Evolutionary conservation across 129 eudicot species (phyloP), one percentile per base, ranked within the genome.

Genomic region (Pseudognaphalium luteoalbum): DNA sequence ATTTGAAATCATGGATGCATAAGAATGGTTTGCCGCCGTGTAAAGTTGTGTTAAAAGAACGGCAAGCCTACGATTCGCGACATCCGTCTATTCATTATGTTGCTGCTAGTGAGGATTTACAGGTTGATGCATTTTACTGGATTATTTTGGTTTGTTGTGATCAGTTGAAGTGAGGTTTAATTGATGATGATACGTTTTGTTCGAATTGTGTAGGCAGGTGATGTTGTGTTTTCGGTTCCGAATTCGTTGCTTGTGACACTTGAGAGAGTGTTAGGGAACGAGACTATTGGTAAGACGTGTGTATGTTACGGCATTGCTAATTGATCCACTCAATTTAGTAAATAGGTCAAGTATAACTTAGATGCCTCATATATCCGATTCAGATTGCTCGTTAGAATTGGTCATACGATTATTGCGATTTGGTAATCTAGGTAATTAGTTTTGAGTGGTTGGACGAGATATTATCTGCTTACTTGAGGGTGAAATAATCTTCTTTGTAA

Each of bases 261-360:
- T 4, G 98, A 94, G 77, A 85, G 96, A 82, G 98, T 94, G 65
- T 77, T 94, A 86, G 98, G 98, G 35, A 93, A 91, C 70, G 97
- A 93, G 76, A 90, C 89, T 39, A 67, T 93, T 4, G 98, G 98
- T 91, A 87, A 83, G 73, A 51, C 67, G 29, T 76, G 73, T 61
- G 42, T 51, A 66, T 76, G 37, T 8, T 22, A n/a, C 51, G 66
- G 20, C 47, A 47, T 76, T 62, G 4, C 28, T 33, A 57, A 19
- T 57, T 57, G 50, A 72, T 35, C 39, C 61, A 74, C 61, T 42
- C 30, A 30, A 16, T 17, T 60, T 34, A 73, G 69, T 22, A 59
- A 22, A 59, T 20, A 59, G 39, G 44, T 17, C 25, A 15, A 21
- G 47, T 39, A 57, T 39, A 33, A 42, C 20, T 72, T 60, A 41